These are phyloP conservation scores for Heritiera littoralis DNA, from an alignment of 345 rosid genomes.

Conservation along the genomic window DNA sequence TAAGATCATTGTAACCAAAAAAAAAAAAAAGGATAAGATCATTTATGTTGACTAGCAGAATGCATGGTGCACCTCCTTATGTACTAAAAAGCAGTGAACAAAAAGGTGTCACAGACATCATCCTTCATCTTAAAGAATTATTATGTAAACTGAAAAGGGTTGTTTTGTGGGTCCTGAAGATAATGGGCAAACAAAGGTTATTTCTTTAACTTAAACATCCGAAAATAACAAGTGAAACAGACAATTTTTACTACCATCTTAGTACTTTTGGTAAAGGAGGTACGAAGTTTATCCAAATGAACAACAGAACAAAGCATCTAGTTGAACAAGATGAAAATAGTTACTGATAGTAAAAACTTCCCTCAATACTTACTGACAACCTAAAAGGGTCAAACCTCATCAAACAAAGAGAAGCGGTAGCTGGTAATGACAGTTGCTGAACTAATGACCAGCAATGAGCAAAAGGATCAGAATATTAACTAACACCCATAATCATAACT, in stretches of 20 bases:
- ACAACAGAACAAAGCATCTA: neutral
- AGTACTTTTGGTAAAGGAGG: neutral
- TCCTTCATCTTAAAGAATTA: neutral
- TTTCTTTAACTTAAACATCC: neutral
- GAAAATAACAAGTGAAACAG: neutral
- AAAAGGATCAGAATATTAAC: neutral
- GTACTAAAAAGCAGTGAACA: neutral
- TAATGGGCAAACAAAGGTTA: neutral
- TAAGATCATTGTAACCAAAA: too few relatives aligned
- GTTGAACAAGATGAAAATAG: neutral
- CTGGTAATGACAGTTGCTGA: neutral
- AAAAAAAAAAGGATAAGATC: neutral
- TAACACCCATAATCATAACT: neutral
- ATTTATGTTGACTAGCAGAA: neutral
- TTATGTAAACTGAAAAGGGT: neutral
- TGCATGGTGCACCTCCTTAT: neutral
- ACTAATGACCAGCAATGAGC: neutral
- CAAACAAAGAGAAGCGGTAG: neutral
- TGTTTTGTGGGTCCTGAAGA: neutral
- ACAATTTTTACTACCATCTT: neutral
- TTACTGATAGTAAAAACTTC: neutral
- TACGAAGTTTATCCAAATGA: neutral
- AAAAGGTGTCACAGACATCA: neutral
- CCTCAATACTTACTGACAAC: neutral
- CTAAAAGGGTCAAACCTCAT: neutral